Evolutionary conservation across 108 stramenopile genomes (phyloP), one percentile per base, ranked within the genome.

Genomic region (Cylindrotheca closterium): DNA sequence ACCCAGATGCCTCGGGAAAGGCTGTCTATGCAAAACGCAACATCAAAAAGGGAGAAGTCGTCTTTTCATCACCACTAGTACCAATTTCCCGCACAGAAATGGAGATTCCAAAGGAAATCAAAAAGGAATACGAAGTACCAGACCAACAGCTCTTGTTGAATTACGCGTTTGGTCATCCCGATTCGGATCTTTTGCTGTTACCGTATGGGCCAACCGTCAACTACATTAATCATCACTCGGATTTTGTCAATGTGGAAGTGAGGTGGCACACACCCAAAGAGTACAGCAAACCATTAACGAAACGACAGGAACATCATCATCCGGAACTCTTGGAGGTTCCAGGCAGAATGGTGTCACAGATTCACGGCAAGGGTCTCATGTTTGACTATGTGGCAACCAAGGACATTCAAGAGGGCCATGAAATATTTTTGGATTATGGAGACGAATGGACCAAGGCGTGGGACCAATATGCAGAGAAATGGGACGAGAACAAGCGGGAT

Each of bases 391-490:
- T 88, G 0, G 84, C 87, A 17, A 19, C 60, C 1, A 63, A 59
- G 29, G 60, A 68, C 49, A 84, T 87, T 30, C 17, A 65, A 24
- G 58, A 58, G 7, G 82, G 66, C 15, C 78, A 83, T 23, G 86
- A 88, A 63, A 78, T 88, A 28, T 66, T 60, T 50, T 50, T 88
- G 25, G 79, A 88, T 47, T 88, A 88, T 58, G 87, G 87, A 23
- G 47, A 65, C 21, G 55, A 56, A 4, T 88, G 83, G 83, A 21
- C 22, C 65, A 52, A 71, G 2, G 61, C 60, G 18, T 62, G 60
- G 70, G 55, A 63, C 2, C 4, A 33, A 33, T 61, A 71, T 30
- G 21, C 31, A 12, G 17, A 15, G 2, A 23, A 32, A 7, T 71
- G 55, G 53, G 12, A 47, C 17, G 26, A 62, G 3, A 52, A 48